Base-by-base conservation (phyloP, 2,329 filamentous ascomycete species). In the Penicillium psychrosexuale region DNA sequence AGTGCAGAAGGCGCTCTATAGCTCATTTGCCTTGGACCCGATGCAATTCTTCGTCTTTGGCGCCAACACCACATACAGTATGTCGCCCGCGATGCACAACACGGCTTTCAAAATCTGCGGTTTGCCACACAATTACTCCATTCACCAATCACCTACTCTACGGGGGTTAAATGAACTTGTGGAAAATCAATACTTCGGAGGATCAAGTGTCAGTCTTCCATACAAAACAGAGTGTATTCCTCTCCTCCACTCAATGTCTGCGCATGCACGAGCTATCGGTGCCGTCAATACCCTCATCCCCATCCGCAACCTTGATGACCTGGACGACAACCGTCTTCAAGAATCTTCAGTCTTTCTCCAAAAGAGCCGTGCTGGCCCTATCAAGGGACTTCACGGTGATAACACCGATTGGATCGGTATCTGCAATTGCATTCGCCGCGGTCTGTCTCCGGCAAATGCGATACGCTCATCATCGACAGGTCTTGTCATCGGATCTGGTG, bases 351-450 rank as follows among this genome's bases (percentile, higher is more conserved):
- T 84, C n/a, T 75, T 79, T 42, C 75, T 78, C 30, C 79, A 85
- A 42, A 80, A 85, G 55, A 86, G 86, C 58, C 80, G 84, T 40
- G 80, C 85, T 1, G 88, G 88, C 0, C 82, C 84, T 0, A 82
- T 90, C 7, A 82, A 82, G 58, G 87, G 85, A 0, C 77, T 91
- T 0, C 89, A 90, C 59, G 89, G 88, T 1, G 88, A 91, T 55
- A 92, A 92, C 56, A 91, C 88, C 0, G 89, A 92, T 69, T 92
- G 89, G 86, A 87, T 91, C 33, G 89, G 89, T 5, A 89, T 92
- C 39, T 78, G 86, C 50, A 87, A 86, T 3, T 91, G 87, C 66
- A 82, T 92, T 39, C 81, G 85, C 6, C 80, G 87, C 31, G 88
- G 88, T 2, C 76, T 91, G 2, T 91, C 88, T 0, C 89, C 89